Conservation (phyloP, 306 rosid species). For the Ochetophila trinervis region DNA sequence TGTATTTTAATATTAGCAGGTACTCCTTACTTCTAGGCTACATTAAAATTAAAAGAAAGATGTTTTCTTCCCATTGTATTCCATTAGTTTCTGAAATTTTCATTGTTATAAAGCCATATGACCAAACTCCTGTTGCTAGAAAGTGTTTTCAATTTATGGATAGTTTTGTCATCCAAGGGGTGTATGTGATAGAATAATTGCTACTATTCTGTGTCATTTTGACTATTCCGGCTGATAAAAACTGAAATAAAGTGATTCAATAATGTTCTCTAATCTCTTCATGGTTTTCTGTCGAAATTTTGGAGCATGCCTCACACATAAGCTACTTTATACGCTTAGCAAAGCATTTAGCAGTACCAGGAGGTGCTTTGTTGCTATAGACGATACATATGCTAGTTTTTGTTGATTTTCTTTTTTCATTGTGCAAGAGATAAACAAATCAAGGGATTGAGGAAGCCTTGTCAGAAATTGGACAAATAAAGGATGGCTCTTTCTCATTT, state of each 20-base stretch:
- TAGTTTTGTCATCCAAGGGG: neutral
- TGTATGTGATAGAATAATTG: neutral
- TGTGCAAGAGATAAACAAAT: no score
- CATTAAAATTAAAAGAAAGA: neutral
- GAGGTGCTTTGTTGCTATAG: neutral
- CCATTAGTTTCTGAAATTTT: neutral
- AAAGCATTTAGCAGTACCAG: neutral
- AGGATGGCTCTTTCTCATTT: no score
- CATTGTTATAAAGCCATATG: neutral
- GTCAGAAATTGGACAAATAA: no score
- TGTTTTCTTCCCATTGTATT: neutral
- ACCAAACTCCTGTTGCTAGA: neutral
- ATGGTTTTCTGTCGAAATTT: neutral
- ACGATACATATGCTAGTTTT: no score
- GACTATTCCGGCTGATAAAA: conserved; percentile 4
- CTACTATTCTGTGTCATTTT: neutral
- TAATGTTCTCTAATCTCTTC: conserved; percentile 1
- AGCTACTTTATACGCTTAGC: neutral
- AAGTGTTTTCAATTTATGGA: neutral
- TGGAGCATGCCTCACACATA: neutral
- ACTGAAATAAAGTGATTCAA: neutral
- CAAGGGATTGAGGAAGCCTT: no score
- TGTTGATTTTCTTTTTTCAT: no score
- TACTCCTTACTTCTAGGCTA: neutral
- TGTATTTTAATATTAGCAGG: conserved; percentile 6